Base-by-base conservation (phyloP, 2,329 filamentous ascomycete genomes). In the Fusarium secorum region DNA sequence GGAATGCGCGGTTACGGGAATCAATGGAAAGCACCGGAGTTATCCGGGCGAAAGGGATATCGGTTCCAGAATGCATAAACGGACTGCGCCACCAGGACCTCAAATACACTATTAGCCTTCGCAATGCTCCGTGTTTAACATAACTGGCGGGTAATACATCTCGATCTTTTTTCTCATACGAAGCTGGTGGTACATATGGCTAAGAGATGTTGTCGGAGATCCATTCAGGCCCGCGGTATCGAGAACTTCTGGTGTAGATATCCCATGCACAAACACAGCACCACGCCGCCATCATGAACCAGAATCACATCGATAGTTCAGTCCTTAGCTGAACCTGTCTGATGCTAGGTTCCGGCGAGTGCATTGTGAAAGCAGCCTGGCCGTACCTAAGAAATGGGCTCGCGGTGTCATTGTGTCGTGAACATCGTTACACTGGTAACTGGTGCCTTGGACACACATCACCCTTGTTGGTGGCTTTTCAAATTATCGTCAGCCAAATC, bases 21-120 rank as follows among this genome's bases (percentile, higher is more conserved):
- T 58, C 48, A 60, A 72, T 54, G 55, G 51, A 68, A 55, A 62
- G 62, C 66, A 64, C 63, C 64, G 71, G 49, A 60, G 60, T 36
- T 33, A 64, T 55, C 42, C 44, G 62, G 62, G 60, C 64, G 48
- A 57, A 53, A 46, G 61, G 55, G 42, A 55, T 51, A 45, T 54
- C 46, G 54, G 41, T 24, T 41, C 61, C 51, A 52, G 39, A 26
- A 57, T 42, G 28, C 22, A 56, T 26, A 63, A 46, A 26, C 22
- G 26, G 64, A 52, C 52, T 42, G n/a, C 42, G n/a, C 56, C 35
- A 41, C 24, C 55, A 58, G 52, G 57, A 48, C 52, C 54, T 71
- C 60, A 52, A 44, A 48, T 67, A 30, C 58, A 46, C 22, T 32
- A 24, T 42, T 32, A 51, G 28, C 22, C 15, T 60, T 66, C 26